Conservation (phyloP, 495 filamentous ascomycete genomes). For the Xylaria intraflava region DNA sequence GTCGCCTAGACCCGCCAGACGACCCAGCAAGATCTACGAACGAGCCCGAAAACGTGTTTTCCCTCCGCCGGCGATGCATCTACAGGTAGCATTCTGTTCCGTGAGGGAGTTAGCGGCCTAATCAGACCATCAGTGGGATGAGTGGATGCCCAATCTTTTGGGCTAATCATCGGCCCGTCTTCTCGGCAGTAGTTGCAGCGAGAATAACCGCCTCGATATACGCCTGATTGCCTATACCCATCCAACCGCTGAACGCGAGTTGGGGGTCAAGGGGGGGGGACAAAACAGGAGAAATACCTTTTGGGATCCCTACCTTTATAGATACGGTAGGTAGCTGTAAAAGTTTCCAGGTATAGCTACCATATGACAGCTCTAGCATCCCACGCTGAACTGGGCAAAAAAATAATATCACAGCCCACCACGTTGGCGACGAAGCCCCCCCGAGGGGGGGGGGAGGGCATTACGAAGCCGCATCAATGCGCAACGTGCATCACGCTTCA, state of each 20-base stretch:
- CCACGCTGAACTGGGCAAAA: too few species aligned
- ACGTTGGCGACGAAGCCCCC: too few species aligned
- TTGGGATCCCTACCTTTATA: too few species aligned
- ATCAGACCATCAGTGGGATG: background rate
- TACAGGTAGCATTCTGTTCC: background rate
- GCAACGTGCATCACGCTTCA: background rate
- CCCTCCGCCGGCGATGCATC: background rate
- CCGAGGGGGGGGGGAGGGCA: too few species aligned
- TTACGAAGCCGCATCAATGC: background rate
- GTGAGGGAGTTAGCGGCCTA: background rate
- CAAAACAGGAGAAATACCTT: too few species aligned
- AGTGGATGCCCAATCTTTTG: background rate
- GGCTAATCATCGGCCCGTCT: constrained; percentile 10
- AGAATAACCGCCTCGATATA: background rate
- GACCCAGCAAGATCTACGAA: background rate
- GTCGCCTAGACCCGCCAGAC: background rate
- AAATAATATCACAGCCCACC: too few species aligned
- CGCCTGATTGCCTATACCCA: background rate
- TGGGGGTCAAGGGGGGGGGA: too few species aligned
- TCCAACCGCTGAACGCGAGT: background rate
- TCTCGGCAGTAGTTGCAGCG: constrained; percentile 6
- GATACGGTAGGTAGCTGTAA: too few species aligned
- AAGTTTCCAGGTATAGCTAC: too few species aligned
- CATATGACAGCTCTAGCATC: too few species aligned
- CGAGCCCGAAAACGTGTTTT: constrained; percentile 1